Evolutionary conservation across 1,139 yeast species (phyloP).

Genomic region (Taphrina betulina): DNA sequence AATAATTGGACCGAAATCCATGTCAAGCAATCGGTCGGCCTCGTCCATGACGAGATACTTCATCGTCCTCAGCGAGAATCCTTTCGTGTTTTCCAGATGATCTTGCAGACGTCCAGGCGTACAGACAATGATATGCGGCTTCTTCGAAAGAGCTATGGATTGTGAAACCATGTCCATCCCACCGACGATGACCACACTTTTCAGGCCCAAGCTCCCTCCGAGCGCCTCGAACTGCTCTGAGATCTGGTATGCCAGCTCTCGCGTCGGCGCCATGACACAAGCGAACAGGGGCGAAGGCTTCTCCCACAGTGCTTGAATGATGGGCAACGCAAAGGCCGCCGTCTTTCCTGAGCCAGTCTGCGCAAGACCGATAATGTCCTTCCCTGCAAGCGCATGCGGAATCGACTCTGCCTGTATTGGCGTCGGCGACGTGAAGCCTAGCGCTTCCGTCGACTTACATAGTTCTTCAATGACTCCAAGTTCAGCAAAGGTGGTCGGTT

Average conservation of each 20-base stretch:
- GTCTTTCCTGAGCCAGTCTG: slow-evolving; percentile 99
- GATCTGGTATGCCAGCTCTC: slow-evolving; percentile 95
- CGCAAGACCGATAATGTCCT: slow-evolving; percentile 98
- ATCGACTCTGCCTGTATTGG: slow-evolving; percentile 91
- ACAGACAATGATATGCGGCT: slow-evolving; percentile 92
- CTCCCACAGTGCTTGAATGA: slow-evolving; percentile 83
- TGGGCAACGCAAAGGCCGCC: slow-evolving; percentile 92
- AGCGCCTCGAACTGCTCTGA: slow-evolving; percentile 93
- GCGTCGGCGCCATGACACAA: slow-evolving; percentile 89
- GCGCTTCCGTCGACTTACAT: slow-evolving; percentile 66
- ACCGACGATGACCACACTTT: slow-evolving; percentile 86
- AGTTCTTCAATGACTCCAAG: slow-evolving; percentile 71
- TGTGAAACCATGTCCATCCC: slow-evolving; percentile 99
- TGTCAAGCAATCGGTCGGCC: slow-evolving; percentile 90
- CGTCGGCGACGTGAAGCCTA: slow-evolving; percentile 85
- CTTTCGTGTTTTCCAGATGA: slow-evolving; percentile 91
- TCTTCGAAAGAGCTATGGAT: slow-evolving; percentile 86
- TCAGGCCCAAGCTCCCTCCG: slow-evolving; percentile 85
- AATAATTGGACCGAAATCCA: slow-evolving; percentile 95
- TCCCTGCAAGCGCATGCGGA: slow-evolving; percentile 86
- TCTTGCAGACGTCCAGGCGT: slow-evolving; percentile 97
- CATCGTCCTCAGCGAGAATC: slow-evolving; percentile 76
- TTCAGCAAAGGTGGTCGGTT: slow-evolving; percentile 18
- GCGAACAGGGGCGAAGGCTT: slow-evolving; percentile 87
- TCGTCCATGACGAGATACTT: slow-evolving; percentile 92